Evolutionary conservation across 2,329 filamentous ascomycete genomes (phyloP).

Genomic region (Gnomoniopsis smithogilvyi): DNA sequence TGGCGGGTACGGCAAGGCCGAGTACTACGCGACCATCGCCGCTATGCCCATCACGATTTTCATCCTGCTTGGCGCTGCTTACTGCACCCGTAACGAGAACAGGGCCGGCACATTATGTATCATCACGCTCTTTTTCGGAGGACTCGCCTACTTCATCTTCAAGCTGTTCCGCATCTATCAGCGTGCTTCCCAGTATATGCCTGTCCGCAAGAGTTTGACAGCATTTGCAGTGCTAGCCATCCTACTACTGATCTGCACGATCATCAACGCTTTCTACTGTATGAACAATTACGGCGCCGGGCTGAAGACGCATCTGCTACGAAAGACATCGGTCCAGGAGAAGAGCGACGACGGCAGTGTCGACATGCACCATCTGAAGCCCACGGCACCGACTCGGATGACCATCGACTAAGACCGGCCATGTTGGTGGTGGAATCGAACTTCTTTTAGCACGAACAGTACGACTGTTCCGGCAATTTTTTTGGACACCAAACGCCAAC

Average conservation of each 20-base stretch:
- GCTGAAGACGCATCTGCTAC: conserved; percentile 79
- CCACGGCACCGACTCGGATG: conserved; percentile 53
- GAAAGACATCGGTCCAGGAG: conserved; percentile 45
- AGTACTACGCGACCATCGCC: conserved; percentile 82
- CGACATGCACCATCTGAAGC: conserved; percentile 55
- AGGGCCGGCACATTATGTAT: conserved; percentile 71
- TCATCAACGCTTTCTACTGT: conserved; percentile 81
- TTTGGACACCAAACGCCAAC: conserved; percentile 4
- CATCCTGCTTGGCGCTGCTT: conserved; percentile 81
- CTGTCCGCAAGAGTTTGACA: conserved; percentile 81
- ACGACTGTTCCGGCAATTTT: not conserved
- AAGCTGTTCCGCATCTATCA: conserved; percentile 97
- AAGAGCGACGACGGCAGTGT: conserved; percentile 56
- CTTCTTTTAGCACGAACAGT: not conserved
- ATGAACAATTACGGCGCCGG: conserved; percentile 88
- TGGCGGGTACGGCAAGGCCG: conserved; percentile 62
- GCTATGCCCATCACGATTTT: conserved; percentile 89
- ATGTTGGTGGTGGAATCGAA: not conserved
- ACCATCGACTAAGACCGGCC: conserved; percentile 55
- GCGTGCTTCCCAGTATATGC: conserved; percentile 61
- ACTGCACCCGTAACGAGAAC: conserved; percentile 81
- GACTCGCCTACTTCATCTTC: conserved; percentile 93
- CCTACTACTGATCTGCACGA: conserved; percentile 81
- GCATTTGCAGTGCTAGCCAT: conserved; percentile 94
- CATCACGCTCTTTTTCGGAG: conserved; percentile 84